These are phyloP conservation scores for Pseudoturritis turrita DNA, from an alignment of 345 rosid species.

Conservation along the genomic window DNA sequence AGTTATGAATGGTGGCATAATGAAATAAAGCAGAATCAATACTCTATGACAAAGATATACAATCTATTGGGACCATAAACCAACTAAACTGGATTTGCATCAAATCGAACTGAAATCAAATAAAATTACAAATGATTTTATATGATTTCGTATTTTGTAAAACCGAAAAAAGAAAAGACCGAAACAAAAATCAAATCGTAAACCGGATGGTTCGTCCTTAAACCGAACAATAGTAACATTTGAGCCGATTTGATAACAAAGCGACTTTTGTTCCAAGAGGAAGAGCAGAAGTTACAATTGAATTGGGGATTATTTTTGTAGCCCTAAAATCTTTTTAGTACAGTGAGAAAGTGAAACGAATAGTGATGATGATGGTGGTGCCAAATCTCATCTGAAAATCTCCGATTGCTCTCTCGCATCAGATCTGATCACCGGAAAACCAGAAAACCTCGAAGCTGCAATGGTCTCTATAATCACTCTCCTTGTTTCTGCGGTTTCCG, in stretches of 20 bases:
- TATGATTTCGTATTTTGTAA: too few species aligned
- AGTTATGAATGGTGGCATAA: too few species aligned
- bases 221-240: not conserved
- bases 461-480: not conserved
- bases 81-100: too few species aligned
- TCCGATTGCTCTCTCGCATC: not conserved
- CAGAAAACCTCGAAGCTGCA: not conserved
- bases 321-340: not conserved
- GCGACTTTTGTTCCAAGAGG: not conserved
- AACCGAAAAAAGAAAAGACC: too few species aligned
- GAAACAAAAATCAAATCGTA: too few species aligned
- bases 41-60: too few species aligned
- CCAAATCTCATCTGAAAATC: conserved; percentile 5
- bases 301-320: not conserved
- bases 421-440: not conserved
- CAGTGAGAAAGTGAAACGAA: not conserved
- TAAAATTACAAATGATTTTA: too few species aligned
- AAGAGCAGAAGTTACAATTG: not conserved
- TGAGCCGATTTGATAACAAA: not conserved
- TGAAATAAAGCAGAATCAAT: too few species aligned
- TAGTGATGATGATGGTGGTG: not conserved
- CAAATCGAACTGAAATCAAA: too few species aligned
- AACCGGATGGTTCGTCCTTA: too few species aligned
- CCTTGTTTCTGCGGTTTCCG: not conserved
- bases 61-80: too few species aligned